Percentiles rank a stretch among this genome's conserved stretches.
Conservation (phyloP, 352 stramenopile species). For the Globisporangium heterothallicum region DNA sequence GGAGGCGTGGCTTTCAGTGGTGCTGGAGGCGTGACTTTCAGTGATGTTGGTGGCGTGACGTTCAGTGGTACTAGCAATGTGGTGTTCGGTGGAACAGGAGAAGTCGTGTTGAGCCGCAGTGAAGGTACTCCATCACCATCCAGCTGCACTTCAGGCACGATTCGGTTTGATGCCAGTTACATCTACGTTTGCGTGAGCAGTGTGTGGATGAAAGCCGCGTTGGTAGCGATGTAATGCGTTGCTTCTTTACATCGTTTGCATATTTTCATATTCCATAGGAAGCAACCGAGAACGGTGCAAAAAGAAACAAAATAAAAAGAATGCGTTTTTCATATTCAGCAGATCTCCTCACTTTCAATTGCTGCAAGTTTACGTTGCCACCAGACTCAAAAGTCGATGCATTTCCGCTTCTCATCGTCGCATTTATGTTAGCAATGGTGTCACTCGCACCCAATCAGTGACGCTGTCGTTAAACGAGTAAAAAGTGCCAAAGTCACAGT, state of each 20-base stretch:
- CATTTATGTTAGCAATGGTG: no score
- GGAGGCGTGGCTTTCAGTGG: no score
- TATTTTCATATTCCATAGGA: neutral
- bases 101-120: constrained; percentile 13
- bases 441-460: no score
- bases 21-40: constrained; percentile 19
- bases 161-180: constrained; percentile 22
- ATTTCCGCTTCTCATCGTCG: no score
- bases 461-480: no score
- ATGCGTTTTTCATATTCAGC: no score
- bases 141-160: constrained; percentile 22
- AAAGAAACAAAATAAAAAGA: neutral
- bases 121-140: constrained; percentile 10
- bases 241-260: neutral
- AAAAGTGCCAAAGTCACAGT: no score
- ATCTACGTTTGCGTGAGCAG: constrained; percentile 31
- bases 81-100: constrained; percentile 17
- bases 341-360: no score
- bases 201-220: constrained; percentile 10
- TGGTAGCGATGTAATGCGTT: neutral
- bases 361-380: no score
- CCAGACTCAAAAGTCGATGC: no score
- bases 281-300: neutral
- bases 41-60: constrained; percentile 6
- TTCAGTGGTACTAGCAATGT: neutral